Base-by-base conservation (phyloP, 352 stramenopile species). In the Globisporangium perplexum region DNA sequence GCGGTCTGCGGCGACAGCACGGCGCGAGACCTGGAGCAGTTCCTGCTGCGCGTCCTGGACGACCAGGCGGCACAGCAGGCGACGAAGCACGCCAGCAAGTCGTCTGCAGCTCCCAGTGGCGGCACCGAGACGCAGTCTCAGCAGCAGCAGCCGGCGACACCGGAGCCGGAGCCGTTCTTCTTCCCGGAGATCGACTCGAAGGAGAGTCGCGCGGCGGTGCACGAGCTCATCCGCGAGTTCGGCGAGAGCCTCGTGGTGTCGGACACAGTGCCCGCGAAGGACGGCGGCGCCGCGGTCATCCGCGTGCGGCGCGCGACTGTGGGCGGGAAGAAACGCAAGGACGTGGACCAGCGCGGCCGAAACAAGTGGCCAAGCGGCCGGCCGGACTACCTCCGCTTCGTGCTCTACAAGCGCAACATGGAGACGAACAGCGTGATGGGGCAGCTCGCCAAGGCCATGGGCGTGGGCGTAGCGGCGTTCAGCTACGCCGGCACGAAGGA, bases 321-420 rank as follows among this genome's bases (percentile, higher is more conserved):
- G 3, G 68, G 75, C 43, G 81, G 77, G 18, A 92, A 91, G 60
- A 96, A 97, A 68, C 74, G 81, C 6, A 90, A 90, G 55, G 81
- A 92, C 62, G 74, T 85, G 57, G 81, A 89, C 45, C 68, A 88
- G 45, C 73, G 83, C 7, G 64, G 61, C 30, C 57, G 57, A 51
- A 74, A 67, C 46, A 63, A 66, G 33, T 88, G 83, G 79, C 75
- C 83, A 28, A 67, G 74, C 53, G 79, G 88, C 63, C 67, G 80
- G 1, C 78, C 85, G 5, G 78, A 98, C 48, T 98, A 89, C 66
- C 68, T 98, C 33, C 77, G 88, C 58, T 98, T 99, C 70, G 91
- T 98, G 35, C 62, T 99, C 18, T 98, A 98, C 79, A 98, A 98
- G 69, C 90, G 97, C 60, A 99, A 99, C 70, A 90, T 93, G 53